A percentile compares a stretch with the other conserved stretches of the same genome.
Evolutionary conservation across 257 asterid species (phyloP).

Genomic region (Penstemon barbatus): DNA sequence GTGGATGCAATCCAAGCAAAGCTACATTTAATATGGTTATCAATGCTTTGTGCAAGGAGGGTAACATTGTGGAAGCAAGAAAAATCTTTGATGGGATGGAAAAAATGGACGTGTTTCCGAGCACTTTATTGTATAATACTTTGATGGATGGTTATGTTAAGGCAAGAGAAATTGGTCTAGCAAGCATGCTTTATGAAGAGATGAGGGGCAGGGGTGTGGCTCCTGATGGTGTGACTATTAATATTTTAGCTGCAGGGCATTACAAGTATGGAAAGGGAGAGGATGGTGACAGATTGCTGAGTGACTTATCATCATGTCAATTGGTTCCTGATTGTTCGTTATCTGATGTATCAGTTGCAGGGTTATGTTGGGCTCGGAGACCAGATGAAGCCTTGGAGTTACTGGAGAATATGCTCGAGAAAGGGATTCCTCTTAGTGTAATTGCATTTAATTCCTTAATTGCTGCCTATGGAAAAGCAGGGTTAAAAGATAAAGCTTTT

Average conservation of each 20-base stretch:
- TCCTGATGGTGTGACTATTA: conserved; percentile 76
- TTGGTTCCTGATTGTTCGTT: conserved; percentile 44
- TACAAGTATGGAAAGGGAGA: conserved; percentile 69
- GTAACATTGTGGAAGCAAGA: conserved; percentile 72
- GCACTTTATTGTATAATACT: conserved; percentile 52
- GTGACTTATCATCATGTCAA: conserved; percentile 48
- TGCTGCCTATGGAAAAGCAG: conserved; percentile 69
- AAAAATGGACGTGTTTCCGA: conserved; percentile 59
- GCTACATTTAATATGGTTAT: conserved; percentile 66
- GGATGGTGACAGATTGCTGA: conserved; percentile 46
- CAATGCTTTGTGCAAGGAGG: conserved; percentile 78
- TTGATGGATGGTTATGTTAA: conserved; percentile 91
- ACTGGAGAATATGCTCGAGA: conserved; percentile 64
- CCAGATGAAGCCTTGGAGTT: conserved; percentile 68
- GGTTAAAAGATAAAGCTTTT: conserved; percentile 67
- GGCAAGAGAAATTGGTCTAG: conserved; percentile 65
- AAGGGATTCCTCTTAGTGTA: conserved; percentile 66
- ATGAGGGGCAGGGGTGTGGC: conserved; percentile 66
- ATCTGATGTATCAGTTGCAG: conserved; percentile 58
- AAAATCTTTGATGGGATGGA: conserved; percentile 59
- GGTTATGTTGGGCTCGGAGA: conserved; percentile 80
- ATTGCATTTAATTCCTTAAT: conserved; percentile 78
- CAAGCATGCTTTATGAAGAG: conserved; percentile 64
- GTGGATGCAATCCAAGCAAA: conserved; percentile 61
- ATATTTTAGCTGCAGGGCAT: conserved; percentile 79